A percentile compares a stretch with the other conserved stretches of the same genome.
Conservation (phyloP, 192 early-diverging fungal species). For the Rhizoclosmatium sp. region DNA sequence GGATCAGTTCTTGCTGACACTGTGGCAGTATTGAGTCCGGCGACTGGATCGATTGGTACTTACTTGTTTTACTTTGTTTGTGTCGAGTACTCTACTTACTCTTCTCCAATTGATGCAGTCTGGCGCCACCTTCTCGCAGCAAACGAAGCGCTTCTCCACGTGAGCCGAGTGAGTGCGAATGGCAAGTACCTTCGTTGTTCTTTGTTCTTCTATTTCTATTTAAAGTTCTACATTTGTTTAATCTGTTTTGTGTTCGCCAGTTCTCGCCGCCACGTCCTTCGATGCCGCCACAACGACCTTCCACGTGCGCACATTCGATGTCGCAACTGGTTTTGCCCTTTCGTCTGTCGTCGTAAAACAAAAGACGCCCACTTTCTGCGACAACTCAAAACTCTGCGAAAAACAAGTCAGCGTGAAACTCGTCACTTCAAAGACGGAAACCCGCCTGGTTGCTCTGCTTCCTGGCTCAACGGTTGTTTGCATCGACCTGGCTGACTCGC, state of each 20-base stretch:
- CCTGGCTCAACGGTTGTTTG: not conserved
- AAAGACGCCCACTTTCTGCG: not conserved
- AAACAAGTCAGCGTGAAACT: not conserved
- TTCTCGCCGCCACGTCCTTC: not conserved
- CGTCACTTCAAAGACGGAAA: not conserved
- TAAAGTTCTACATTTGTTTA: constrained; percentile 51
- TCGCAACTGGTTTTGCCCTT: constrained; percentile 47
- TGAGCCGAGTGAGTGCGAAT: constrained; percentile 31
- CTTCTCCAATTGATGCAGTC: constrained; percentile 38
- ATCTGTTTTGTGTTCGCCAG: not conserved
- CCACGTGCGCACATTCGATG: constrained; percentile 55
- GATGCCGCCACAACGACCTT: constrained; percentile 42
- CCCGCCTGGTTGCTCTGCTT: not conserved
- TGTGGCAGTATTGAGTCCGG: constrained; percentile 73
- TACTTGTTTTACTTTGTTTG: not conserved
- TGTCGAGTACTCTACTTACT: not conserved
- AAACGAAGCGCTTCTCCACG: constrained; percentile 61
- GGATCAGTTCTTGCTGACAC: constrained; percentile 74
- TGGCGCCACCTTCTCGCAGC: constrained; percentile 80
- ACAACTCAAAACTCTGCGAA: not conserved
- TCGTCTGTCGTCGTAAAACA: not conserved
- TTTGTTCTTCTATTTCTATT: not conserved
- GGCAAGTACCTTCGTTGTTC: not conserved
- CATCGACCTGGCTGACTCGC: not conserved
- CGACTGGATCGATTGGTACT: constrained; percentile 74